Base-by-base conservation (phyloP, 148 eudicot genomes). In the Chenopodium formosanum region DNA sequence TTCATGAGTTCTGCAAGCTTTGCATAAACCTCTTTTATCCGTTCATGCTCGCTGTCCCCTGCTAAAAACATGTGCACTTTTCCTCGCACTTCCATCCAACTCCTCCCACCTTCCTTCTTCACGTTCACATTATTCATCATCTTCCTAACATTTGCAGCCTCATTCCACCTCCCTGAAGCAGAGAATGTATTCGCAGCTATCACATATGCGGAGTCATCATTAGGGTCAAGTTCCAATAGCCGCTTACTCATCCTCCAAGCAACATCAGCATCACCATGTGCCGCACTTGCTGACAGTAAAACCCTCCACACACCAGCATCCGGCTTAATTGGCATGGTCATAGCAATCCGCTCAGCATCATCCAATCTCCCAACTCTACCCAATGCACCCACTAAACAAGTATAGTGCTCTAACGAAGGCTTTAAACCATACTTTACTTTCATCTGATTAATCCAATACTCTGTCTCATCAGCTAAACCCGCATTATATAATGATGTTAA, bases 191-290 rank as follows among this genome's bases (percentile, higher is more conserved):
- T 93, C 20, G 92, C 89, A 64, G 87, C 87, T 65, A 93, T 90
- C 63, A 93, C 91, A 87, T 91, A 89, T 5, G 94, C 94, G 2
- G 94, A 89, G 77, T 91, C 94, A 79, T 93, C 97, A 73, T 77
- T 46, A 13, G 90, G 92, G 80, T 89, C 83, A 2, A 93, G 84
- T 44, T 88, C 89, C 83, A 88, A 78, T 46, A 93, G 75, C 17
- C 86, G 79, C 82, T 86, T 76, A 74, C 90, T 78, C 91, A 89
- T 91, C 73, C 77, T 85, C 88, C 88, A 83, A 70, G 89, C 92
- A 81, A 83, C 72, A 7, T 89, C 88, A 46, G 85, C 82, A 34
- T 84, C 86, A 40, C 85, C 88, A 85, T 89, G 86, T 67, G 77
- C 78, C 9, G 87, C 88, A 84, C 89, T 84, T 12, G 84, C 86